These are phyloP conservation scores for Mycena olivaceomarginata DNA, from an alignment of 768 basidiomycete species.

Conservation along the genomic window DNA sequence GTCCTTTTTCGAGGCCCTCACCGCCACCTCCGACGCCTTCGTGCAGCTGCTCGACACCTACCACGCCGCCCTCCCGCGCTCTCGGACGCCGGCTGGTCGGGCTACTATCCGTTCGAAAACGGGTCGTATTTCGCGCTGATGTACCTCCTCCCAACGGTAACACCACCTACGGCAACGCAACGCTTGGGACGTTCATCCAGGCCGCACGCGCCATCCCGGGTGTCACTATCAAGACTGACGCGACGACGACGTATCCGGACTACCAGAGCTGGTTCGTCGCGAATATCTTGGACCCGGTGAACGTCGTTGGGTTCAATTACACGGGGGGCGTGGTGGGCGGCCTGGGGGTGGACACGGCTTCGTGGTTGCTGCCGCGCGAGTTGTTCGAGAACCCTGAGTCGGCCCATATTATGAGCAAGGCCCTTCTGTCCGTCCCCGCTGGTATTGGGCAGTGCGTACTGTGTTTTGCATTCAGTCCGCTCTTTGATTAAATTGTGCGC, in stretches of 20 bases:
- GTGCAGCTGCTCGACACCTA: not conserved
- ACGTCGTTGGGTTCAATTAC: not conserved
- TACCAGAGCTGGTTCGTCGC: not conserved
- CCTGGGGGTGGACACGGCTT: not conserved
- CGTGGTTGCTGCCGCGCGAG: not conserved
- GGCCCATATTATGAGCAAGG: not conserved
- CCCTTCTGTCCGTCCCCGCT: not conserved
- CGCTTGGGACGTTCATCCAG: not conserved
- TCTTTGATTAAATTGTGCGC: not conserved
- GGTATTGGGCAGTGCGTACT: not conserved
- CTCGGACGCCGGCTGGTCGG: not conserved
- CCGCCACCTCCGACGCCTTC: not conserved
- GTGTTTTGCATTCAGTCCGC: not conserved
- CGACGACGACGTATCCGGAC: not conserved
- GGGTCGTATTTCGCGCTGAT: not conserved
- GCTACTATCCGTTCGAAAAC: not conserved
- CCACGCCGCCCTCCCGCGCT: not conserved
- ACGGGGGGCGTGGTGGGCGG: not conserved
- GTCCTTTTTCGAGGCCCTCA: not conserved
- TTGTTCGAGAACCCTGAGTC: not conserved
- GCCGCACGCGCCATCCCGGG: not conserved
- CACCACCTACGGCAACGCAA: not conserved
- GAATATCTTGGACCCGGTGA: not conserved
- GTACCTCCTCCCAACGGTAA: not conserved
- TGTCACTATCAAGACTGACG: not conserved